A percentile compares a stretch with the other conserved stretches of the same genome.
phyloP scores from a whole-genome alignment of 2,329 filamentous ascomycete species.

The Exophiala viscosa region DNA sequence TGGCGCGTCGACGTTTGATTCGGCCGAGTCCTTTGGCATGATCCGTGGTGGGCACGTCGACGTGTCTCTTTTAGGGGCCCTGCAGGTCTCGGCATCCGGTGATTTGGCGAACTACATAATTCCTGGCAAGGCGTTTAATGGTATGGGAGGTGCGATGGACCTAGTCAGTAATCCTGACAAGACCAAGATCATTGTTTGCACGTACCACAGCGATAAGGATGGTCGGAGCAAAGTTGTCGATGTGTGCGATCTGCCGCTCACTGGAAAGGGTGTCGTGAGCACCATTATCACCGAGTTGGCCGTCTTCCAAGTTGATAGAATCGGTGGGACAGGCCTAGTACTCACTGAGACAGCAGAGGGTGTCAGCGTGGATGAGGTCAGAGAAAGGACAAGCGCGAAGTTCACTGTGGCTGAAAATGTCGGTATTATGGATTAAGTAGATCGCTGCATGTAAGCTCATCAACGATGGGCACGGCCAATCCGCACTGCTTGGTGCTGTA shows the following conservation, averaged over 20 bases:
- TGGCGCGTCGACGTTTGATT: conserved; percentile 74
- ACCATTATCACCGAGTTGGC: conserved; percentile 71
- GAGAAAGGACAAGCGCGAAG: conserved; percentile 64
- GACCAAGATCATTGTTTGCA: conserved; percentile 69
- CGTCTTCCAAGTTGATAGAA: conserved; percentile 73
- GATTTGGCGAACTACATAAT: conserved; percentile 90
- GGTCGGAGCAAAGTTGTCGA: conserved; percentile 65
- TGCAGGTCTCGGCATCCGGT: conserved; percentile 73
- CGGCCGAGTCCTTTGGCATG: conserved; percentile 80
- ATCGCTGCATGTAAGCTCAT: no score
- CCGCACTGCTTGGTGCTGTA: neutral
- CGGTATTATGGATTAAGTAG: conserved; percentile 45
- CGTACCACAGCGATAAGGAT: conserved; percentile 66
- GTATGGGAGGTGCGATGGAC: conserved; percentile 79
- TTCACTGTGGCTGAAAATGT: conserved; percentile 62
- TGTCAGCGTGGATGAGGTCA: conserved; percentile 64
- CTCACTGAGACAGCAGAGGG: conserved; percentile 70
- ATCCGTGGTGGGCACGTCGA: conserved; percentile 81
- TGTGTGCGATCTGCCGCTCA: conserved; percentile 61
- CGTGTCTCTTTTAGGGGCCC: conserved; percentile 75
- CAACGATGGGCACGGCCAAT: no score
- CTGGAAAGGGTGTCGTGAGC: conserved; percentile 63
- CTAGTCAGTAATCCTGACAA: conserved; percentile 66
- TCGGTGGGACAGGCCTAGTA: conserved; percentile 57
- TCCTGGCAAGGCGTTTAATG: conserved; percentile 78